Evolutionary conservation across 306 rosid species (phyloP).

Genomic region (Lupinus albus): DNA sequence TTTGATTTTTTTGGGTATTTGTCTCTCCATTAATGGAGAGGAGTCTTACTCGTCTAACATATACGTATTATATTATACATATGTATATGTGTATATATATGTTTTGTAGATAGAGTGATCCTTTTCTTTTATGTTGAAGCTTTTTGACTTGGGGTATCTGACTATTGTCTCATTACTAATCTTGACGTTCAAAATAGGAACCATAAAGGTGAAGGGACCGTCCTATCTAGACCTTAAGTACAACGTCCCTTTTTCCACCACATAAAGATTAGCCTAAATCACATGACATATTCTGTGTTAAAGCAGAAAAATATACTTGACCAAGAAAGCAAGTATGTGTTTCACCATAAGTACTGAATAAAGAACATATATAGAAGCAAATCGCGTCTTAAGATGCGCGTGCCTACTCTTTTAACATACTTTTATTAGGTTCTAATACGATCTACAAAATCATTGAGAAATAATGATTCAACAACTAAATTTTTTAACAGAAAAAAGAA

Average conservation of each 20-base stretch:
- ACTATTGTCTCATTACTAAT: conserved; percentile 41
- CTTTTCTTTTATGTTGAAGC: conserved; percentile 43
- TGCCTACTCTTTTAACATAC: conserved; percentile 32
- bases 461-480: not conserved
- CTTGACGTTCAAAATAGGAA: conserved; percentile 53
- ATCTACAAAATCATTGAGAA: not conserved
- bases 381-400: conserved; percentile 24
- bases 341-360: conserved; percentile 40
- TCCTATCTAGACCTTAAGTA: conserved; percentile 40
- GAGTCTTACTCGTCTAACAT: too few species aligned
- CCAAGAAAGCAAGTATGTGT: conserved; percentile 49
- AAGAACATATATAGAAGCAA: conserved; percentile 16
- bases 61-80: too few species aligned
- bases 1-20: too few species aligned
- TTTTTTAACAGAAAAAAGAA: not conserved
- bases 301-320: conserved; percentile 50
- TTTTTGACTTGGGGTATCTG: conserved; percentile 63
- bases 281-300: conserved; percentile 33
- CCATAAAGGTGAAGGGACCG: conserved; percentile 54
- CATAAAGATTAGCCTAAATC: conserved; percentile 23
- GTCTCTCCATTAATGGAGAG: too few species aligned
- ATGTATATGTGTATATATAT: not conserved
- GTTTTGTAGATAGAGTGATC: conserved; percentile 39
- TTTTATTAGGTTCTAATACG: not conserved
- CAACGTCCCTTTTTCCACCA: conserved; percentile 33